Evolutionary conservation across 2,329 filamentous ascomycete species (phyloP).

Genomic region (Endoconidiophora polonica): DNA sequence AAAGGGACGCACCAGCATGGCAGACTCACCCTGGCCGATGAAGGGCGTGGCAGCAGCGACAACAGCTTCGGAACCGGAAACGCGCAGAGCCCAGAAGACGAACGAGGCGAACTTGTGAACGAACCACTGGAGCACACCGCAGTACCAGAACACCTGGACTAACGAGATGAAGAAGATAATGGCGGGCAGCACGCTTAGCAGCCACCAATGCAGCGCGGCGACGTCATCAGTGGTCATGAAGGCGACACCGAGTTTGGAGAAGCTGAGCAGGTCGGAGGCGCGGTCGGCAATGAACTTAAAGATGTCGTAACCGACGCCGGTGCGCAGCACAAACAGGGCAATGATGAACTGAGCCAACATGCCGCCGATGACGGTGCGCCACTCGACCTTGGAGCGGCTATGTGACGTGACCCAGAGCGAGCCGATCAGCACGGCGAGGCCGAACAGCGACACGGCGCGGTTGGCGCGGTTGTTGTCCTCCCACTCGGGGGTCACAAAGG

Average conservation of each 20-base stretch:
- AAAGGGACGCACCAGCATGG: slow-evolving; percentile 81
- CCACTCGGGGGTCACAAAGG: slow-evolving; percentile 55
- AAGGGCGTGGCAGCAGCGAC: slow-evolving; percentile 86
- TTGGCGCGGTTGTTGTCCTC: slow-evolving; percentile 64
- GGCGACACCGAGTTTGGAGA: slow-evolving; percentile 51
- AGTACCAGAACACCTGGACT: slow-evolving; percentile 74
- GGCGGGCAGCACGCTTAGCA: slow-evolving; percentile 65
- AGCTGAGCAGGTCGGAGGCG: slow-evolving; percentile 58
- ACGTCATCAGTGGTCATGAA: slow-evolving; percentile 44
- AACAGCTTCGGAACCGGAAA: slow-evolving; percentile 84
- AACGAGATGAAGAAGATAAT: slow-evolving; percentile 94
- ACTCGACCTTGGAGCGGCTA: slow-evolving; percentile 46
- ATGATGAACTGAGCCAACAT: slow-evolving; percentile 81
- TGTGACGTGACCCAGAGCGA: slow-evolving; percentile 54
- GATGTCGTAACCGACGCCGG: slow-evolving; percentile 68
- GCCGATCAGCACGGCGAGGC: slow-evolving; percentile 53
- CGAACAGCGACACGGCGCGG: slow-evolving; percentile 66
- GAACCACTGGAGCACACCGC: slow-evolving; percentile 75
- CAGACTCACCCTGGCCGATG: slow-evolving; percentile 85
- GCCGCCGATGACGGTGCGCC: slow-evolving; percentile 72
- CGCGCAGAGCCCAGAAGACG: slow-evolving; percentile 78
- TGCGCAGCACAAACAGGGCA: slow-evolving; percentile 74
- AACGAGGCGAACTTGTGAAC: slow-evolving; percentile 73
- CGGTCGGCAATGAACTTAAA: slow-evolving; percentile 75
- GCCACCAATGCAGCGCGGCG: slow-evolving; percentile 43